Conservation (phyloP, 2,329 filamentous ascomycete species). For the Fusarium sp. region DNA sequence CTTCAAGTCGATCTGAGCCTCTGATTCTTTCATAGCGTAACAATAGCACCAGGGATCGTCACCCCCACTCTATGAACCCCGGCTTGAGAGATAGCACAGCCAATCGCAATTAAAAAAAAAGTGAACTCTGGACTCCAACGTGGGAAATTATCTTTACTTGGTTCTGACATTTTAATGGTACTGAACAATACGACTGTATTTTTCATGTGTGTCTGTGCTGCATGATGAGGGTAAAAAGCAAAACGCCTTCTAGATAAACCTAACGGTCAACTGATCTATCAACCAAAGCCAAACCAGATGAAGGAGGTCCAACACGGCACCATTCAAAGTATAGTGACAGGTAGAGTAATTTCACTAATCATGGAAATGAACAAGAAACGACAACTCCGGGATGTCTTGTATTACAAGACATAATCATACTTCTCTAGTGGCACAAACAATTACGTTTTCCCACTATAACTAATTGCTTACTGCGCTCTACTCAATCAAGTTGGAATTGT, state of each 20-base stretch:
- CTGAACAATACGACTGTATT: background rate
- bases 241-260: slow-evolving; percentile 12
- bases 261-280: background rate
- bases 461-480: background rate
- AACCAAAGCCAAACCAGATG: background rate
- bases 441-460: background rate
- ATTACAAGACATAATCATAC: background rate
- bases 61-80: slow-evolving; percentile 28
- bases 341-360: slow-evolving; percentile 8
- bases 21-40: slow-evolving; percentile 17
- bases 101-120: slow-evolving; percentile 26
- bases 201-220: background rate
- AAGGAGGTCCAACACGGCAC: background rate
- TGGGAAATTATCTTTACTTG: slow-evolving; percentile 46
- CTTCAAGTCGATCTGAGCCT: slow-evolving; percentile 16
- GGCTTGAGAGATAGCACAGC: slow-evolving; percentile 16
- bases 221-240: slow-evolving; percentile 21
- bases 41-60: slow-evolving; percentile 17
- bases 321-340: background rate
- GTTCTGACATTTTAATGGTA: slow-evolving; percentile 10
- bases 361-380: slow-evolving; percentile 14
- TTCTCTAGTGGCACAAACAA: background rate
- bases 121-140: slow-evolving; percentile 32
- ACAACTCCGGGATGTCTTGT: slow-evolving; percentile 12
- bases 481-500: background rate